Base-by-base conservation (phyloP, 768 basidiomycete species). In the Daedalea quercina region DNA sequence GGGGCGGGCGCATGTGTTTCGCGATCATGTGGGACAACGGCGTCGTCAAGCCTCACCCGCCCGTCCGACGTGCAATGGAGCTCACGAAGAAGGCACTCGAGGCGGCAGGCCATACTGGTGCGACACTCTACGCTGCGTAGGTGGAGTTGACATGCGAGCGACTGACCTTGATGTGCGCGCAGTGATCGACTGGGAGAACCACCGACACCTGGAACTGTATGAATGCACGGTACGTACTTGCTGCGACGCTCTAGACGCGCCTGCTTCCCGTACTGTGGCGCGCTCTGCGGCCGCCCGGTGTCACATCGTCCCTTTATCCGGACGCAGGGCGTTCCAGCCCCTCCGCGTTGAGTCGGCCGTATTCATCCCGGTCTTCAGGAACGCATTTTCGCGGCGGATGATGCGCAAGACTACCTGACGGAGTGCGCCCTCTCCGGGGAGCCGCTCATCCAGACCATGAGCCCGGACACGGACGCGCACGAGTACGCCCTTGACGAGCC, bases 101-200 rank as follows among this genome's bases (percentile, higher is more conserved):
- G 15, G 72, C 70, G 6, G 82, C 78, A 11, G 86, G 88, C 2
- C 85, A 90, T 65, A 71, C 75, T 64, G 83, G 87, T 85, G 47
- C 35, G 70, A 42, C 6, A 11, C 25, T 6, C n/a, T 19, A 41
- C 31, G n/a, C 28, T 17, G 3, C 13, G 9, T 33, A 20, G 37
- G 47, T 7, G 51, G 20, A 13, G 9, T 20, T 47, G 26, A 45
- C 13, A 6, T 2, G 7, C 28, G 1, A 12, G 6, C 4, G 46
- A 11, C 24, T 22, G 15, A 15, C 9, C 31, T 53, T 48, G 34
- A 25, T 45, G 43, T 23, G 31, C n/a, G 11, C 11, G 41, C 50
- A 87, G 89, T 90, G 20, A 74, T 90, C 50, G 80, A 87, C 51
- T 91, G 87, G 87, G 68, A 73, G 35, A 79, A 81, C 0, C 65